Evolutionary conservation across 2,329 filamentous ascomycete species (phyloP).

Genomic region (Epicoccum sorghinum): DNA sequence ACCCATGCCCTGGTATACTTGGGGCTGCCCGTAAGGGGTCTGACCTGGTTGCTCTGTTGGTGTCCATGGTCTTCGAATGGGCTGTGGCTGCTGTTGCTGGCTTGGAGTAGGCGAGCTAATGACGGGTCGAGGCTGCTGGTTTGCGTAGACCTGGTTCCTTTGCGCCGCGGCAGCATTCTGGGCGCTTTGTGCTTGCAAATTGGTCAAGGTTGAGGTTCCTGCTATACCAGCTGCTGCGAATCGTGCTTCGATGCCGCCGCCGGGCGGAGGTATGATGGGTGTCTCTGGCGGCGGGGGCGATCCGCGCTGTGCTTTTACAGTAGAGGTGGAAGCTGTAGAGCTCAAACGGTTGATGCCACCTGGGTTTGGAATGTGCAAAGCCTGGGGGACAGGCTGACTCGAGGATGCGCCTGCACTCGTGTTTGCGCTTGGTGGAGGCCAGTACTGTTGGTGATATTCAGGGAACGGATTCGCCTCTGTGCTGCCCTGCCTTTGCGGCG

Average conservation of each 20-base stretch:
- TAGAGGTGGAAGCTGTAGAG: constrained; percentile 91
- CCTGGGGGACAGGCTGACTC: constrained; percentile 34
- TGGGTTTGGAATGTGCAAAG: constrained; percentile 59
- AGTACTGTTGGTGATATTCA: constrained; percentile 67
- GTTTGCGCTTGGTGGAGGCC: constrained; percentile 52
- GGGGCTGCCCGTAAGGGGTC: constrained; percentile 86
- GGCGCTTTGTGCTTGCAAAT: constrained; percentile 74
- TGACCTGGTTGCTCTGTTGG: constrained; percentile 89
- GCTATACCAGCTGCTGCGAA: constrained; percentile 92
- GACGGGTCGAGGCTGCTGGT: constrained; percentile 53
- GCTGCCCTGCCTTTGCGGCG: constrained; percentile 49
- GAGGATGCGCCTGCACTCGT: constrained; percentile 22
- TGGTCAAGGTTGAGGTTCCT: constrained; percentile 80
- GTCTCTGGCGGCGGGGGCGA: constrained; percentile 96
- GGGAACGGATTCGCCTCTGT: constrained; percentile 52
- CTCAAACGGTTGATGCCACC: constrained; percentile 65
- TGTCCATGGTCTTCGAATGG: constrained; percentile 78
- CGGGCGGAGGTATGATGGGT: constrained; percentile 75
- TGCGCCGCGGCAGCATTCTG: constrained; percentile 84
- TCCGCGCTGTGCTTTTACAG: constrained; percentile 86
- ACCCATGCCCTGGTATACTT: constrained; percentile 85
- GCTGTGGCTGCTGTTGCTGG: constrained; percentile 41
- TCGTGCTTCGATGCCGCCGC: constrained; percentile 84
- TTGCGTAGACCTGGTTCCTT: constrained; percentile 75
- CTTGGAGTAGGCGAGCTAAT: constrained; percentile 53